Percentiles rank a stretch among this genome's conserved stretches.
phyloP scores from a whole-genome alignment of 164 flowering plant species.

The Aristolochia fimbriata region DNA sequence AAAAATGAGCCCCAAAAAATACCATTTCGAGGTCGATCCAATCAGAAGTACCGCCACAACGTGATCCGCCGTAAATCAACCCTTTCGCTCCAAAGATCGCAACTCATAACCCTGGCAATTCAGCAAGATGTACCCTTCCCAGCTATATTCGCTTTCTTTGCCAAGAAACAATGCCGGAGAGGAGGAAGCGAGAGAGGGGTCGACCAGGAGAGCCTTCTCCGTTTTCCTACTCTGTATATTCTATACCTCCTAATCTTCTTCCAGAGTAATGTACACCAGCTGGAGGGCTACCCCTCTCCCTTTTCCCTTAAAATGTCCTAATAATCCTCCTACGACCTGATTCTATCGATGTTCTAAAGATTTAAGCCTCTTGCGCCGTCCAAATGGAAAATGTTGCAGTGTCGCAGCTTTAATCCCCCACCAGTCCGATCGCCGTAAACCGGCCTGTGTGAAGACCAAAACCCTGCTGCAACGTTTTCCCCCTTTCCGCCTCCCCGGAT shows the following conservation, averaged over 20 bases:
- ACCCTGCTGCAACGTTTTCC: conserved; percentile 2
- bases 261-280: background rate
- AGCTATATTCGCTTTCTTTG: background rate
- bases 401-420: conserved; percentile 4
- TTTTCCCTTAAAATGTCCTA: no score
- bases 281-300: background rate
- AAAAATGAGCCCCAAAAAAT: background rate
- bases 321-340: background rate
- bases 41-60: background rate
- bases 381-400: background rate
- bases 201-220: no score
- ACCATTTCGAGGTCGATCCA: conserved; percentile 3
- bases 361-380: background rate
- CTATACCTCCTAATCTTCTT: background rate
- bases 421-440: conserved; percentile 11
- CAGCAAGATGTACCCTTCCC: background rate
- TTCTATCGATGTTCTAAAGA: background rate
- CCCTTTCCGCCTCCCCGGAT: background rate
- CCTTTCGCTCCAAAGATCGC: background rate
- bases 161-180: background rate
- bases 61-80: background rate
- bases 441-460: conserved; percentile 14
- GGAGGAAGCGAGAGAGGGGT: background rate
- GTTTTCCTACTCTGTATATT: no score
- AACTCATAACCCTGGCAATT: background rate